phyloP scores from a whole-genome alignment of 495 filamentous ascomycete genomes.

The Aspergillus avenaceus region DNA sequence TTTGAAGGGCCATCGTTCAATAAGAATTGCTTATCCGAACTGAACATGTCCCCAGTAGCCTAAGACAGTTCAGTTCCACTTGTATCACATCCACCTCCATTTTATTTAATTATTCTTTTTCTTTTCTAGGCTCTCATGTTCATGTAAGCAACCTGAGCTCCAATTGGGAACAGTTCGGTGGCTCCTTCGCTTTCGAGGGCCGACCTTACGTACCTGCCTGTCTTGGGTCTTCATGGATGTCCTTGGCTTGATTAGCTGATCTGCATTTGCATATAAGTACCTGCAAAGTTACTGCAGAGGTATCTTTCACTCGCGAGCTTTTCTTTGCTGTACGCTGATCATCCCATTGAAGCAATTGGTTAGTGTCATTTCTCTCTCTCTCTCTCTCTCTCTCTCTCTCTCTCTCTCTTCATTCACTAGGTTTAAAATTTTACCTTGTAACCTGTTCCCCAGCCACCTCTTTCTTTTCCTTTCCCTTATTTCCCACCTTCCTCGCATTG shows the following conservation, averaged over 20 bases:
- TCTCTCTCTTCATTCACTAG: neutral
- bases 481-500: too few species aligned
- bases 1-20: neutral
- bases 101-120: neutral
- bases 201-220: neutral
- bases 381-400: neutral
- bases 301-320: neutral
- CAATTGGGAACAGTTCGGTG: neutral
- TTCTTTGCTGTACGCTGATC: neutral
- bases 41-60: neutral
- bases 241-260: neutral
- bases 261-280: constrained; percentile 3
- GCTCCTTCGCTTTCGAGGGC: neutral
- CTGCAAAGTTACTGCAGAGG: neutral
- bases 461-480: neutral
- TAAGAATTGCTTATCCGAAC: neutral
- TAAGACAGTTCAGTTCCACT: neutral
- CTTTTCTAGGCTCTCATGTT: neutral
- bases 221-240: neutral
- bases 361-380: neutral
- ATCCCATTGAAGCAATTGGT: neutral
- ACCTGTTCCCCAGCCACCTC: too few species aligned
- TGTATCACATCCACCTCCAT: neutral
- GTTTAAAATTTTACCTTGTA: too few species aligned
- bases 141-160: neutral